Evolutionary conservation across 2,329 filamentous ascomycete genomes (phyloP).

Genomic region (Alternaria angustiovoidea): DNA sequence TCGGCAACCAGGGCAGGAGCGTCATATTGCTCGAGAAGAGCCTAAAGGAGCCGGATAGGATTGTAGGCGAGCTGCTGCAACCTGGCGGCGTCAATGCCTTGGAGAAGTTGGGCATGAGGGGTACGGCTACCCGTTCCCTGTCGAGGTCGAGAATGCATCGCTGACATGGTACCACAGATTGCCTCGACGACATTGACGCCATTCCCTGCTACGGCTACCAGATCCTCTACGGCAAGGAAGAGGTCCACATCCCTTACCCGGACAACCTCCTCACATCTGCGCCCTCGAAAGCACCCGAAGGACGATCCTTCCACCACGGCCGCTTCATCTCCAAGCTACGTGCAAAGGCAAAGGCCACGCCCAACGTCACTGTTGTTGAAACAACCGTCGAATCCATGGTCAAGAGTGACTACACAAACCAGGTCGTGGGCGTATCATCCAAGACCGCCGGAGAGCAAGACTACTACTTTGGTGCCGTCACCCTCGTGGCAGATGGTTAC

Average conservation of each 20-base stretch:
- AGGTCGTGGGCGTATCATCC: constrained; percentile 84
- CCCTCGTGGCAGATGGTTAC: constrained; percentile 91
- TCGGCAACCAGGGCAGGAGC: constrained; percentile 88
- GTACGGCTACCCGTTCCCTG: constrained; percentile 14
- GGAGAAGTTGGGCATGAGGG: constrained; percentile 76
- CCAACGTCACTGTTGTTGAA: constrained; percentile 90
- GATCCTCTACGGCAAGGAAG: constrained; percentile 79
- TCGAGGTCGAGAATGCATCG: background rate
- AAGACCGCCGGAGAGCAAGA: constrained; percentile 72
- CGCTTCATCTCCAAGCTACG: constrained; percentile 87
- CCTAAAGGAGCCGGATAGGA: constrained; percentile 91
- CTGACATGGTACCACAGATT: constrained; percentile 59
- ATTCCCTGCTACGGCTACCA: constrained; percentile 85
- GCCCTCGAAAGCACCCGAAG: constrained; percentile 63
- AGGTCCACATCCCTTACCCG: constrained; percentile 82
- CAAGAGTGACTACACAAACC: constrained; percentile 70
- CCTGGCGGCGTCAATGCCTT: constrained; percentile 87
- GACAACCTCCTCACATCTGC: constrained; percentile 58
- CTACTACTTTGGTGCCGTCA: constrained; percentile 85
- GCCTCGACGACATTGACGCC: constrained; percentile 88
- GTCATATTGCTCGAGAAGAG: constrained; percentile 89
- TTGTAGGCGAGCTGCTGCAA: constrained; percentile 94
- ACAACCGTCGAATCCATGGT: constrained; percentile 83
- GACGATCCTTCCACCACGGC: constrained; percentile 90
- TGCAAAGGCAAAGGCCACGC: constrained; percentile 73